Evolutionary conservation across 768 basidiomycete genomes (phyloP), one percentile per base, ranked within the genome.

Genomic region (Cyclocybe cylindracea): DNA sequence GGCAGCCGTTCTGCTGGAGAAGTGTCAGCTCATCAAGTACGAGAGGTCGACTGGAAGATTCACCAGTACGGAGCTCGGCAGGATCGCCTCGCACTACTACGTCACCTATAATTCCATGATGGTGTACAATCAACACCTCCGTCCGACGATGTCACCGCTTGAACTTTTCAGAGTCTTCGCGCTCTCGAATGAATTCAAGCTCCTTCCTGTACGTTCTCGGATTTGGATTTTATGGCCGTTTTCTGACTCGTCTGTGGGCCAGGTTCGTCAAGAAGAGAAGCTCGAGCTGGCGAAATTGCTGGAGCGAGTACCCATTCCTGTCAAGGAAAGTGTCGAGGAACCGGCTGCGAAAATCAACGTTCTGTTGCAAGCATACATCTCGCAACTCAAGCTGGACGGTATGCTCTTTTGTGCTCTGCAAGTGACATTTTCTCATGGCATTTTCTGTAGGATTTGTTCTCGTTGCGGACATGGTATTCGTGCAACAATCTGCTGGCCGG

Each of bases 311-410:
- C 96, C 96, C 2, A 94, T 99, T 39, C 97, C 97, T 0, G 89
- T 98, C 60, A 98, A 98, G 70, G 97, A 99, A 70, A 79, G 85
- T 45, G 93, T 96, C 5, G 96, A 99, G 53, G 96, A 99, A 61
- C 93, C 94, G 0, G 89, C 94, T 0, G 91, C 97, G 7, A 99
- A 99, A 73, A 94, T 98, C 68, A 98, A 98, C 60, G 96, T 98
- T 2, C 77, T 98, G 0, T 75, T 99, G 1, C 96, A 99, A 64
- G 86, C 95, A 0, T 98, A 90, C 67, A 93, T 98, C 57, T 97
- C 94, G 0, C 86, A 91, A 52, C 83, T 98, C 44, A 98, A 94
- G 69, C 80, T 99, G 2, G 92, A 96, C 56, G 94, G 90, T 76
- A 50, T 6, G 74, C 54, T 9, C 7, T 33, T 16, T 31, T 7